Percentiles rank a stretch among this genome's conserved stretches.
These are phyloP conservation scores for Rhodamnia rubescens DNA, from an alignment of 345 rosid species.

Conservation along the genomic window DNA sequence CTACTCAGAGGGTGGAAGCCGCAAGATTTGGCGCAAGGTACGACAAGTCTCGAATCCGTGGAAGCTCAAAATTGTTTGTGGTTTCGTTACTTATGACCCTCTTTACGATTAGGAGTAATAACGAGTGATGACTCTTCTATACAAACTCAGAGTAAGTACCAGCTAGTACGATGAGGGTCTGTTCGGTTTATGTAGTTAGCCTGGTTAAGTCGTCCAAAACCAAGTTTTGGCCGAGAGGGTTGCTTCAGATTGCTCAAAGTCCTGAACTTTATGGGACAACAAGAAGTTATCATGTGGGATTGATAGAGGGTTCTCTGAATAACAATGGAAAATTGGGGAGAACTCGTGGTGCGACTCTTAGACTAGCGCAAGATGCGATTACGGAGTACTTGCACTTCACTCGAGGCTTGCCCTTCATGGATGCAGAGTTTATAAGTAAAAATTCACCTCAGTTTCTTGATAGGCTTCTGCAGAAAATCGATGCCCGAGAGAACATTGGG, in stretches of 20 bases:
- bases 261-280: constrained; percentile 33
- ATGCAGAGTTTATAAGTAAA: constrained; percentile 62
- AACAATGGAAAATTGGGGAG: constrained; percentile 1
- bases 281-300: not conserved
- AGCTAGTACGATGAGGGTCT: constrained; percentile 32
- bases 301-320: not conserved
- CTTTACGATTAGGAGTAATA: not conserved
- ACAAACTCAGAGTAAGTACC: constrained; percentile 16
- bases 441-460: constrained; percentile 45
- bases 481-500: constrained; percentile 20
- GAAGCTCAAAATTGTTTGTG: not conserved
- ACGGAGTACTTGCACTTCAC: constrained; percentile 58
- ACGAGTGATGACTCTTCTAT: constrained; percentile 22
- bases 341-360: constrained; percentile 16
- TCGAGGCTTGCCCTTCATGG: constrained; percentile 41
- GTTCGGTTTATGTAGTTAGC: constrained; percentile 13
- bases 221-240: constrained; percentile 8
- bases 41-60: not conserved
- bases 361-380: constrained; percentile 54
- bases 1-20: not conserved
- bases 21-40: not conserved
- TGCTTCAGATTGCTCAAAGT: constrained; percentile 10
- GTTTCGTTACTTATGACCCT: not conserved
- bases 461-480: constrained; percentile 25
- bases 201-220: constrained; percentile 2